Base-by-base conservation (phyloP, 106 monocot genomes). In the Acorus calamus region DNA sequence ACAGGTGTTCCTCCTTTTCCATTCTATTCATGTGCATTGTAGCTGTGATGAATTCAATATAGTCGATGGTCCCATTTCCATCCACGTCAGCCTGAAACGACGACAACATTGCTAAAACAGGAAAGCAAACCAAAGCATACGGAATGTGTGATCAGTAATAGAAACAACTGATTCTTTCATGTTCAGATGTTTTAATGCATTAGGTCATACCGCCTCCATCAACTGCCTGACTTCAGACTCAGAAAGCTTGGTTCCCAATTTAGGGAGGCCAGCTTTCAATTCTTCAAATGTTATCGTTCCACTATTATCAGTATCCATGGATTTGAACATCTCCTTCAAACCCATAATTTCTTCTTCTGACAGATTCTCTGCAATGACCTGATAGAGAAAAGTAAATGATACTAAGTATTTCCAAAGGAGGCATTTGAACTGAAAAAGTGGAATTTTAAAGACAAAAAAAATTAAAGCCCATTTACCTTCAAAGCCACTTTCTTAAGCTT, bases 271-370 rank as follows among this genome's bases (percentile, higher is more conserved):
- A 71, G 73, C 70, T 76, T 79, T 86, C 42, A 91, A 68, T 71
- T 91, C 90, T 48, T 86, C 80, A 64, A 76, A 76, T 42, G 90
- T 91, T 47, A 91, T 81, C 47, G 76, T 81, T 60, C 90, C 90
- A 73, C 74, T 86, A 55, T 66, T 71, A 71, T 91, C 90, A 55
- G 71, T 79, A 58, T 91, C 90, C 53, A 91, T 83, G 14, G 83
- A 80, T 64, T 78, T 78, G 63, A 91, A 91, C 74, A 92, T 77
- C 54, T 87, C 81, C 56, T 82, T 82, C 56, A 92, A 64, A 11
- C 92, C 92, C 65, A 73, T 69, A 57, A 84, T 87, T 73, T 92
- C 92, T 69, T 92, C 92, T 75, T 92, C 87, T 51, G 84, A 87
- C 46, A 87, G 64, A 65, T 73, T 84, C 57, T 92, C 81, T 66